Percentiles rank a stretch among this genome's conserved stretches.
These are phyloP conservation scores for Backusella westeae DNA, from an alignment of 192 early-diverging fungal genomes.

Conservation along the genomic window DNA sequence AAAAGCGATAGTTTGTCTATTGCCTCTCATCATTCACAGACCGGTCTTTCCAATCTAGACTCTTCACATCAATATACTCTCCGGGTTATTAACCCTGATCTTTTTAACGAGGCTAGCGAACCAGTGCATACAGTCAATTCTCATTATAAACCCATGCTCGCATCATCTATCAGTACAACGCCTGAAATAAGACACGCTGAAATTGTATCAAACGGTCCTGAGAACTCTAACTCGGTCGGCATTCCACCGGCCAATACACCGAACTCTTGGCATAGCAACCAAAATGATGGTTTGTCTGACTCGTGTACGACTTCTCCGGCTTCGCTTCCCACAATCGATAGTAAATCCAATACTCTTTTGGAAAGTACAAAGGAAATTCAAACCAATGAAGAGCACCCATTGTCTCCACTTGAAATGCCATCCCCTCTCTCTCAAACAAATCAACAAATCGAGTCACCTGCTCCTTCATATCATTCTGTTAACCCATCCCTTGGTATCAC, in stretches of 20 bases:
- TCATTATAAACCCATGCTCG: neutral
- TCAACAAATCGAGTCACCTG: neutral
- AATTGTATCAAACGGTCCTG: neutral
- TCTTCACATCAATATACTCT: slow-evolving; percentile 4
- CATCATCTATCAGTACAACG: neutral
- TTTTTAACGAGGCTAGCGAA: neutral
- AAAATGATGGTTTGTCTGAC: neutral
- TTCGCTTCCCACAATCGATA: neutral
- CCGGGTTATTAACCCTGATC: slow-evolving; percentile 7
- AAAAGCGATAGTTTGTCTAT: neutral
- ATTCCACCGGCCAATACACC: neutral
- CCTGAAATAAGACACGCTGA: neutral
- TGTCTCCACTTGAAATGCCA: neutral
- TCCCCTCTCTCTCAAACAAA: neutral
- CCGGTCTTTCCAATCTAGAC: neutral
- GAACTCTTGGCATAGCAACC: neutral
- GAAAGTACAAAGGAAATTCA: neutral
- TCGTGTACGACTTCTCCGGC: slow-evolving; percentile 3
- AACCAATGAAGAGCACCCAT: neutral
- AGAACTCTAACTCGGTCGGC: neutral
- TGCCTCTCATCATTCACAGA: slow-evolving; percentile 3
- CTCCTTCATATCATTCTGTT: neutral
- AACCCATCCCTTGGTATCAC: neutral
- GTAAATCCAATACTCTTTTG: neutral
- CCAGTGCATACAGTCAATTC: neutral